phyloP scores from a whole-genome alignment of 495 filamentous ascomycete genomes.

The Talaromyces proteolyticus region DNA sequence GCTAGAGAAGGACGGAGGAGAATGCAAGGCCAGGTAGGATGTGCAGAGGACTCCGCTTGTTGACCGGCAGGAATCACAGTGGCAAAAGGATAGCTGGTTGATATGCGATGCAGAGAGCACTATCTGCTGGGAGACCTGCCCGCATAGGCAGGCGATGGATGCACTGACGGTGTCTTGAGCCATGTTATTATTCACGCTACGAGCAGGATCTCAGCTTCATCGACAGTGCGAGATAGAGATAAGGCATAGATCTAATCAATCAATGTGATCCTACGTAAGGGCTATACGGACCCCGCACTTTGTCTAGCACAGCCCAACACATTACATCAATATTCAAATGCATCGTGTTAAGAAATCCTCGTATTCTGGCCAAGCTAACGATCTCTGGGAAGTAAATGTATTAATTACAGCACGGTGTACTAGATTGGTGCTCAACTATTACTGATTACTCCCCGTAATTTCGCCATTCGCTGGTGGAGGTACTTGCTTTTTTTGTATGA shows the following conservation, averaged over 20 bases:
- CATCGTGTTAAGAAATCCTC: background rate
- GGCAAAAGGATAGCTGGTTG: conserved; percentile 47
- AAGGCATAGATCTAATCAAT: too few relatives aligned
- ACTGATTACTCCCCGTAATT: too few relatives aligned
- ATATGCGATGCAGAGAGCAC: conserved; percentile 20
- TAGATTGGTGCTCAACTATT: too few relatives aligned
- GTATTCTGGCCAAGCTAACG: background rate
- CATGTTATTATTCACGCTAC: background rate
- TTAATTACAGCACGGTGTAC: too few relatives aligned
- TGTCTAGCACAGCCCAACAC: too few relatives aligned
- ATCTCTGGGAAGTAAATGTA: too few relatives aligned
- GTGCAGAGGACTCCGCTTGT: conserved; percentile 51
- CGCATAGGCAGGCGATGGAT: conserved; percentile 53
- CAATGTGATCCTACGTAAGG: too few relatives aligned
- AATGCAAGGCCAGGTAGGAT: conserved; percentile 41
- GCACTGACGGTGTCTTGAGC: conserved; percentile 8
- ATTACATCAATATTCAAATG: background rate
- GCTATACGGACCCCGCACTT: background rate
- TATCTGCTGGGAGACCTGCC: conserved; percentile 36
- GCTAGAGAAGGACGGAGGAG: conserved; percentile 11
- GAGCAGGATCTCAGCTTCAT: too few relatives aligned
- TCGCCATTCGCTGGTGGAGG: too few relatives aligned
- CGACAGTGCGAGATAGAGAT: too few relatives aligned
- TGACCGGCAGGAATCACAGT: conserved; percentile 58
- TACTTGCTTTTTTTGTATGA: too few relatives aligned